Evolutionary conservation across 768 basidiomycete genomes (phyloP), one percentile per base, ranked within the genome.

Genomic region (Boletus vermiculosoides): DNA sequence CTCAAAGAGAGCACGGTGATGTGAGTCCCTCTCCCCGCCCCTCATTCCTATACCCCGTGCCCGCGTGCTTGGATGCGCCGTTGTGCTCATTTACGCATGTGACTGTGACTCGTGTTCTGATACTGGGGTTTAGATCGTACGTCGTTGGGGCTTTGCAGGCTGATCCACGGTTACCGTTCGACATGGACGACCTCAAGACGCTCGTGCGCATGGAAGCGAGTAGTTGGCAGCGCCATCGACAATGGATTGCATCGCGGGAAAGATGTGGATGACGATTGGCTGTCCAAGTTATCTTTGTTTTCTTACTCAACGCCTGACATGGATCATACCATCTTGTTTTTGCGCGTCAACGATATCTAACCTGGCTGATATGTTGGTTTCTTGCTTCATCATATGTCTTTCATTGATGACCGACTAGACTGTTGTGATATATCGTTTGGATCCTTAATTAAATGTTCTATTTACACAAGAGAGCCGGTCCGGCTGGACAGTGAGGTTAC

Each of bases 1-100:
- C 71, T 82, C 41, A 75, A 75, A 45, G 71, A 75, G 51, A 72
- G 76, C 45, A 79, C 80, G 2, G 80, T 81, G 41, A 80, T 82
- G 78, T 81, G 47, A 61, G 76, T 28, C 28, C 28, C 28, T 28
- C 28, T 5, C 28, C 28, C 28, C 28, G 6, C 28, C 28, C 5
- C 3, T 28, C 28, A 4, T 28, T 28, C 28, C 28, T 28, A 5
- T 25, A 2, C 25, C 25, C 25, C 25, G 25, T 25, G 25, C 25
- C 25, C 25, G 25, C 25, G 25, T 25, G 25, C 25, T 25, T 25
- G 25, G 25, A 28, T 28, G 6, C 28, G 6, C 6, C 28, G 28
- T 28, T 28, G 6, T 28, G 28, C 28, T 28, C 28, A 28, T 18
- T 37, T 13, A 41, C 18, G 30, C 5, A 23, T 47, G n/a, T 41